These are phyloP conservation scores for Venturia effusa DNA, from an alignment of 2,329 filamentous ascomycete species.

Conservation along the genomic window DNA sequence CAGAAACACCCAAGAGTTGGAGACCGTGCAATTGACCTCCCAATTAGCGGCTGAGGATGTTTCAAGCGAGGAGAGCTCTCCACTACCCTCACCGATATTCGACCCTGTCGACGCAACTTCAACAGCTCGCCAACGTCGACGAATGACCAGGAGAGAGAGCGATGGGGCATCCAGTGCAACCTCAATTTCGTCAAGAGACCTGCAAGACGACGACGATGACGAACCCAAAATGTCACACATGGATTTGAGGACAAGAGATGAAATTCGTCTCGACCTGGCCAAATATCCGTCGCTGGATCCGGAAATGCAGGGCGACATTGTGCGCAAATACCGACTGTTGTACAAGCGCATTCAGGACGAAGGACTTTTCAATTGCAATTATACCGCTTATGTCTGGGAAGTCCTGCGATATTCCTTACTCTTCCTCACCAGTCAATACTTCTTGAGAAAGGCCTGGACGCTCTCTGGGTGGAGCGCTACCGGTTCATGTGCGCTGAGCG, in stretches of 20 bases:
- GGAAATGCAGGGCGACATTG: constrained; percentile 62
- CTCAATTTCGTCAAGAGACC: constrained; percentile 36
- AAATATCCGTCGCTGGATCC: constrained; percentile 73
- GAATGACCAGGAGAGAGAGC: neutral
- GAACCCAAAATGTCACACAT: constrained; percentile 49
- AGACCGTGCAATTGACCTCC: constrained; percentile 22
- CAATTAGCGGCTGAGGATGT: constrained; percentile 16
- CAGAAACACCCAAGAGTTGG: constrained; percentile 38
- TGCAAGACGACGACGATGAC: constrained; percentile 27
- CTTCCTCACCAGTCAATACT: constrained; percentile 46
- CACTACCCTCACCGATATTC: constrained; percentile 47
- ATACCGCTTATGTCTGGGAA: constrained; percentile 68
- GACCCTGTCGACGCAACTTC: constrained; percentile 36
- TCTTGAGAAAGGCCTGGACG: constrained; percentile 15
- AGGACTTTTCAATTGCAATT: constrained; percentile 77
- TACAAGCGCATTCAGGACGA: constrained; percentile 60
- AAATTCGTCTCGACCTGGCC: constrained; percentile 63
- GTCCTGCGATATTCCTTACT: constrained; percentile 59
- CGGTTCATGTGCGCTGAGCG: constrained; percentile 47
- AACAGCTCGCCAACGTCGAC: constrained; percentile 1
- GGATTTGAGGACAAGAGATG: constrained; percentile 61
- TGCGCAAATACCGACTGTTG: constrained; percentile 70
- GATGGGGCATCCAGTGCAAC: constrained; percentile 5
- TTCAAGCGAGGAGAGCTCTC: constrained; percentile 45
- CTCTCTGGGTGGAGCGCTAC: constrained; percentile 4